Conservation (phyloP, 2,329 filamentous ascomycete genomes). For the Setomelanomma holmii region DNA sequence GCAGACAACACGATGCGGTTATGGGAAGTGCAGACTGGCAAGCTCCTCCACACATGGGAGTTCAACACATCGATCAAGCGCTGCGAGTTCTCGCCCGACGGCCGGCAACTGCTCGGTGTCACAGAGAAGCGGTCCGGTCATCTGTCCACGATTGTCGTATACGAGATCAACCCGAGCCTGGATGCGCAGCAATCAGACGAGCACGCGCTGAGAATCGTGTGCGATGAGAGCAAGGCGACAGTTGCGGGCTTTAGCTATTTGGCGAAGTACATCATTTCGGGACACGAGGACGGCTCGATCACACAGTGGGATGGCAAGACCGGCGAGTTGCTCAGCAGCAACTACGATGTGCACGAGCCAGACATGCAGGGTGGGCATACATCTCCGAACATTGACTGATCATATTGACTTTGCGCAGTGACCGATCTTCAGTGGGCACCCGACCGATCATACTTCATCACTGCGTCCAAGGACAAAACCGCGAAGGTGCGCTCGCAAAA, state of each 20-base stretch:
- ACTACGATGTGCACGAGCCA: conserved; percentile 84
- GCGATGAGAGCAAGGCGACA: conserved; percentile 90
- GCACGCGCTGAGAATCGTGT: conserved; percentile 84
- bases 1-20: conserved; percentile 98
- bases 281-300: conserved; percentile 94
- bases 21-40: conserved; percentile 94
- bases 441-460: conserved; percentile 98
- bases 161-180: conserved; percentile 85
- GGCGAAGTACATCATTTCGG: conserved; percentile 94
- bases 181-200: conserved; percentile 85
- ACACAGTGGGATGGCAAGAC: conserved; percentile 92
- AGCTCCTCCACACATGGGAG: conserved; percentile 95
- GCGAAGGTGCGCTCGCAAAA: conserved; percentile 70
- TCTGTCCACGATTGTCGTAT: conserved; percentile 90
- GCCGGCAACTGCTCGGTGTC: conserved; percentile 85
- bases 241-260: conserved; percentile 97
- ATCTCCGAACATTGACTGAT: too few species aligned
- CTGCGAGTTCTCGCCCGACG: conserved; percentile 96
- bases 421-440: conserved; percentile 94
- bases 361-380: conserved; percentile 72
- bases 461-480: conserved; percentile 96
- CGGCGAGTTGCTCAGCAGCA: conserved; percentile 79
- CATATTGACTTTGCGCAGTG: conserved; percentile 75
- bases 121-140: conserved; percentile 99
- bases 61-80: conserved; percentile 97